Conservation (phyloP, 139 green algal genomes). For the Edaphochlamys debaryana region DNA sequence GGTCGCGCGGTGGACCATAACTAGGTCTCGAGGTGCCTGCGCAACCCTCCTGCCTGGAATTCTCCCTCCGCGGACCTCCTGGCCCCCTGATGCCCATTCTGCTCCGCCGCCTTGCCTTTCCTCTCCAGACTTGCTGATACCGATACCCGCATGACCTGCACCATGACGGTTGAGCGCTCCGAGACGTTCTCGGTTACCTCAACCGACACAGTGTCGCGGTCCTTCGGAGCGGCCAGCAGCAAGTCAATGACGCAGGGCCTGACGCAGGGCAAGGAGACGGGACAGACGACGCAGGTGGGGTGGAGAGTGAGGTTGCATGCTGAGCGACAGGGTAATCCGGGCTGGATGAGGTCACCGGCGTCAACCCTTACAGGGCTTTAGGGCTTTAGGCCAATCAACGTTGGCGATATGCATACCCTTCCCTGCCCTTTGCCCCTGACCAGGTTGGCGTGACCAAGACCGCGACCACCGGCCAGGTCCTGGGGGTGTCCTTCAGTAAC, state of each 20-base stretch:
- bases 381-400: not conserved
- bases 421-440: not conserved
- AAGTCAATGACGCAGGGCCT: not conserved
- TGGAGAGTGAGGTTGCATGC: not conserved
- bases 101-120: too few relatives aligned
- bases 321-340: not conserved
- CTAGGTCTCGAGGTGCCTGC: too few relatives aligned
- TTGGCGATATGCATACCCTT: not conserved
- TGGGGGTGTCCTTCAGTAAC: conserved; percentile 5
- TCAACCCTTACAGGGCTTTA: not conserved
- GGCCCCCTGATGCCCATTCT: too few relatives aligned
- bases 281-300: not conserved
- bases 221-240: not conserved
- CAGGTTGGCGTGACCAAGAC: not conserved
- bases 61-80: too few relatives aligned
- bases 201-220: not conserved
- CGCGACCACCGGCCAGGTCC: not conserved
- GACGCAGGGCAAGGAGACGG: not conserved
- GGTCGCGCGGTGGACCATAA: too few relatives aligned
- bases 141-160: not conserved
- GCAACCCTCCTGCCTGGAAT: too few relatives aligned
- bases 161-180: not conserved
- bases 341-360: not conserved
- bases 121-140: not conserved
- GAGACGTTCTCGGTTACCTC: not conserved